A percentile compares a stretch with the other conserved stretches of the same genome.
These are phyloP conservation scores for Trichoderma simmonsii DNA, from an alignment of 2,329 filamentous ascomycete genomes.

Conservation along the genomic window DNA sequence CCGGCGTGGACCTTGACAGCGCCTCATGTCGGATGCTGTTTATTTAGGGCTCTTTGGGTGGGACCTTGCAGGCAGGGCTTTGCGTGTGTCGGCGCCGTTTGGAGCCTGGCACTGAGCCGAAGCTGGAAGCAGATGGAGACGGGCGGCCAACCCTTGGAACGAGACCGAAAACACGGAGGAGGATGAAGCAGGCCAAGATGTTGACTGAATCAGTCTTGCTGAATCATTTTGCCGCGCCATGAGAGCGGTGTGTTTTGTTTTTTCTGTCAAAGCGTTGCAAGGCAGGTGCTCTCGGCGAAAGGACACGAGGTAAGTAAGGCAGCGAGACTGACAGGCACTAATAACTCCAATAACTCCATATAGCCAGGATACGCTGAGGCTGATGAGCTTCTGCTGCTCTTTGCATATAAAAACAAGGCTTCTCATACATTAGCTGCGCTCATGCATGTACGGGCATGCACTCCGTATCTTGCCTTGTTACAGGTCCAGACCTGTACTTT, in stretches of 20 bases:
- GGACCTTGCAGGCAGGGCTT: constrained; percentile 3
- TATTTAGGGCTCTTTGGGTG: constrained; percentile 13
- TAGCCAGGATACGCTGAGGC: neutral
- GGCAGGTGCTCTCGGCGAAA: neutral
- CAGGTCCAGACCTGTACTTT: neutral
- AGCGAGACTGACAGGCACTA: neutral
- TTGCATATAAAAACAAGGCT: neutral
- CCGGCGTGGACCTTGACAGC: constrained; percentile 1
- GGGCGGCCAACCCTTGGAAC: neutral
- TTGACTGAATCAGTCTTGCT: neutral
- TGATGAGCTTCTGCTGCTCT: neutral
- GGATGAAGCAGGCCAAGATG: neutral
- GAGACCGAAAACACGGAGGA: constrained; percentile 5
- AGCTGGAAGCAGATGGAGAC: neutral
- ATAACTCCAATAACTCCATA: neutral
- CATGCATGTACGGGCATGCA: neutral
- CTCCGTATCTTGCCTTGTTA: neutral
- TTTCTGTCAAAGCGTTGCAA: neutral
- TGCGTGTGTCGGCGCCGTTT: constrained; percentile 8
- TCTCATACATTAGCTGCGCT: neutral
- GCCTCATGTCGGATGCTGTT: constrained; percentile 3
- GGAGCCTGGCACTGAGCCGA: neutral
- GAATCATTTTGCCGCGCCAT: neutral
- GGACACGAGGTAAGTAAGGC: neutral
- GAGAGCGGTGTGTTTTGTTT: neutral